Evolutionary conservation across 2,329 filamentous ascomycete species (phyloP), one percentile per base, ranked within the genome.

Genomic region (Neobulgaria alba): DNA sequence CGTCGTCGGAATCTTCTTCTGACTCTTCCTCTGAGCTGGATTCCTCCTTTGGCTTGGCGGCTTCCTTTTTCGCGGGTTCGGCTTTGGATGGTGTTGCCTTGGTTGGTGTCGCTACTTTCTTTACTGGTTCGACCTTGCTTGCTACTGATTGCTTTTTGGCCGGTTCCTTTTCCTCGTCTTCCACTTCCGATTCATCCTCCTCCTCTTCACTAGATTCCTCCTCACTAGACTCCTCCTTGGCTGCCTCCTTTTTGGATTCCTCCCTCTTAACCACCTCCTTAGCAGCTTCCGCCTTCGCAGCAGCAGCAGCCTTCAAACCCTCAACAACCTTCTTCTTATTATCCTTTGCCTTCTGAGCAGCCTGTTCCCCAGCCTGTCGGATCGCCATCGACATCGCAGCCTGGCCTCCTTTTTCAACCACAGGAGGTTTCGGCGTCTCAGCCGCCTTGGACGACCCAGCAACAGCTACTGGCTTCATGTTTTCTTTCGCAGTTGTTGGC

Each of bases 301-400:
- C 16, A 20, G 16, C 53, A 31, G 48, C 43, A 19, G 43, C 50
- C 30, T 26, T 43, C n/a, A 52, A 42, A 12, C 46, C 45, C 35
- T 53, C 37, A 3, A 46, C 34, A 10, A 23, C 39, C 10, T 51
- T 56, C 39, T 77, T 65, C 41, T 69, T 69, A 50, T 71, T 63
- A 51, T 78, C 68, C 63, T 80, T 80, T 36, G 77, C 77, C 60
- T 75, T 80, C 52, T 71, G 64, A 0, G 77, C 78, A 36, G 73
- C 78, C 58, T 87, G 81, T 53, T 85, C 72, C 31, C 75, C 77
- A 37, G 78, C 67, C 53, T 69, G 73, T 48, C 67, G 66, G 36
- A 74, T 61, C 2, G 73, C 69, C 10, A 73, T 57, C 56, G 45
- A 61, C 45, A 49, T 62, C 49, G 55, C 35, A 14, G 42, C 18